These are phyloP conservation scores for Globisporangium cystogenes DNA, from an alignment of 352 stramenopile genomes.

Conservation along the genomic window DNA sequence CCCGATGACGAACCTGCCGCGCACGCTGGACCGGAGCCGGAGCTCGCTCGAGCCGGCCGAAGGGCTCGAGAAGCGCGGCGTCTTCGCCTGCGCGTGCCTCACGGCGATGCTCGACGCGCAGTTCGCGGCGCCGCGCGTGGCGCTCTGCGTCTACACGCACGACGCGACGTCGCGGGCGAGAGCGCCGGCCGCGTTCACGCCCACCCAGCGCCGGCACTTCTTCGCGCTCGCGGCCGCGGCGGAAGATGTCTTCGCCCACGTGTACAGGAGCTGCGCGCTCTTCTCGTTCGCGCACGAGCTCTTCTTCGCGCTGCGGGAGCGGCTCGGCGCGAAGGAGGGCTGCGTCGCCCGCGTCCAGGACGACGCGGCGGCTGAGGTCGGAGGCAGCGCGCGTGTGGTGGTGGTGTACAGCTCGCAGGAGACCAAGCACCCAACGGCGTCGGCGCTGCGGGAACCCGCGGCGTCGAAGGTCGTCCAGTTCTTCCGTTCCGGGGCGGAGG, in stretches of 20 bases:
- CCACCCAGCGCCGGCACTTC: slow-evolving; percentile 50
- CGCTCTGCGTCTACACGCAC: slow-evolving; percentile 57
- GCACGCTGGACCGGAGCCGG: slow-evolving; percentile 51
- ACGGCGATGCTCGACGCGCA: slow-evolving; percentile 52
- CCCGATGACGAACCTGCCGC: slow-evolving; percentile 73
- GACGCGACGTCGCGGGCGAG: slow-evolving; percentile 14
- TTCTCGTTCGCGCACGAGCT: slow-evolving; percentile 39
- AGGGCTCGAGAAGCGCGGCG: slow-evolving; percentile 50
- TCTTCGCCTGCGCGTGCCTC: slow-evolving; percentile 48
- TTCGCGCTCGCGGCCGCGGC: slow-evolving; percentile 43
- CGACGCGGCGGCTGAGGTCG: background rate
- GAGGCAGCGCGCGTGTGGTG: background rate
- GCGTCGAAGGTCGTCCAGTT: slow-evolving; percentile 34
- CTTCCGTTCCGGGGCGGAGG: slow-evolving; percentile 5
- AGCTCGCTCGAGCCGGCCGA: slow-evolving; percentile 27
- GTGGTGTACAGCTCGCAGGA: slow-evolving; percentile 28
- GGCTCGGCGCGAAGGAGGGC: slow-evolving; percentile 33
- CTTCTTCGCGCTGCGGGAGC: slow-evolving; percentile 39
- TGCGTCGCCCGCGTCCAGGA: slow-evolving; percentile 26
- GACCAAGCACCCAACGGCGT: slow-evolving; percentile 17
- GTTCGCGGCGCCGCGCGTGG: slow-evolving; percentile 21
- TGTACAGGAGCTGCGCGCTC: slow-evolving; percentile 51
- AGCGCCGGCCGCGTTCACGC: slow-evolving; percentile 29
- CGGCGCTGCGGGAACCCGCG: slow-evolving; percentile 18
- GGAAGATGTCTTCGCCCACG: slow-evolving; percentile 37